Conservation (phyloP, 139 green algal genomes). For the Edaphochlamys debaryana region DNA sequence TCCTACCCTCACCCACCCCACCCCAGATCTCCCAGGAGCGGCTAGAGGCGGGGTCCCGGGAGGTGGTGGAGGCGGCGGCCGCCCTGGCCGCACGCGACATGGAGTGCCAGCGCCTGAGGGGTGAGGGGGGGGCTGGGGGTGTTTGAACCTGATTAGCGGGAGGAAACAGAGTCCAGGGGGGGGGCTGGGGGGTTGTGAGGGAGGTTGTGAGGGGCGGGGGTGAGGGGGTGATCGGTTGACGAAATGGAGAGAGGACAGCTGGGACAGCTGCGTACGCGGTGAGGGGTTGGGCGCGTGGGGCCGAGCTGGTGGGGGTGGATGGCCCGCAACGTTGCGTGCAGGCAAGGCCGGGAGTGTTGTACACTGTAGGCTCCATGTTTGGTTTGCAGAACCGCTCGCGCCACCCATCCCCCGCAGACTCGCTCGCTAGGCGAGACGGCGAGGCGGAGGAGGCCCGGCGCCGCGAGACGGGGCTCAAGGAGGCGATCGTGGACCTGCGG, state of each 20-base stretch:
- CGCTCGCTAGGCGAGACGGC: neutral
- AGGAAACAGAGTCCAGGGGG: neutral
- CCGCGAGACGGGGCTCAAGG: conserved; percentile 29
- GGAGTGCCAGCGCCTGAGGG: conserved; percentile 28
- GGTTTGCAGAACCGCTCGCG: too few species aligned
- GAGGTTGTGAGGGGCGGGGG: too few species aligned
- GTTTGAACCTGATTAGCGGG: neutral
- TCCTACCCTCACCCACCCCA: too few species aligned
- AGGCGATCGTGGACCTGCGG: conserved; percentile 36
- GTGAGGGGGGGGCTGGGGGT: neutral
- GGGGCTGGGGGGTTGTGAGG: neutral
- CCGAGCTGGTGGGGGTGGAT: too few species aligned
- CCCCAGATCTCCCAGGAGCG: neutral
- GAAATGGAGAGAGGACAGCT: too few species aligned
- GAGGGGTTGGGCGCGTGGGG: too few species aligned
- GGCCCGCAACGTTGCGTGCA: too few species aligned
- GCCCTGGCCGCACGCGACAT: conserved; percentile 10
- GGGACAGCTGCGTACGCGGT: too few species aligned
- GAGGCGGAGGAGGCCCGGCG: conserved; percentile 43
- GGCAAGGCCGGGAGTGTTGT: too few species aligned
- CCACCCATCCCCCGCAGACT: conserved; percentile 3
- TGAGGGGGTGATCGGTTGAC: too few species aligned
- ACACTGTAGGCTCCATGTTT: too few species aligned
- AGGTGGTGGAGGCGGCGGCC: conserved; percentile 17
- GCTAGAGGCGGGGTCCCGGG: neutral